Percentiles rank a stretch among this genome's conserved stretches.
Evolutionary conservation across 2,329 filamentous ascomycete genomes (phyloP).

Genomic region (Ophiocordyceps australis): DNA sequence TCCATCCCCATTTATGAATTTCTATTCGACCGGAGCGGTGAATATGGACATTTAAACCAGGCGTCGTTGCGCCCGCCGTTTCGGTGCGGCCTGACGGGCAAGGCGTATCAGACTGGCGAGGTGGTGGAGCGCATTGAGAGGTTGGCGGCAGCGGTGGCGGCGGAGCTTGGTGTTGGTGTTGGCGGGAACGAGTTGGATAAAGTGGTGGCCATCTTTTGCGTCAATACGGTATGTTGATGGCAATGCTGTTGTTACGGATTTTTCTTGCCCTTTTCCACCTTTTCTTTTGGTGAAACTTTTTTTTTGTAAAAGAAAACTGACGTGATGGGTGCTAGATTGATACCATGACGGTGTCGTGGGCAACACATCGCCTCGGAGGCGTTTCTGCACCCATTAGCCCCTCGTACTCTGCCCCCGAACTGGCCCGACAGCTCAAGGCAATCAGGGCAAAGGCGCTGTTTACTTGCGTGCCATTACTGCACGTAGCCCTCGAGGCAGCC

Average conservation of each 20-base stretch:
- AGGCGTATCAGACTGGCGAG: slow-evolving; percentile 40
- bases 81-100: slow-evolving; percentile 53
- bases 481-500: slow-evolving; percentile 43
- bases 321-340: slow-evolving; percentile 40
- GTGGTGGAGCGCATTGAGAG: slow-evolving; percentile 47
- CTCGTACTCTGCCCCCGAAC: slow-evolving; percentile 45
- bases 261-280: too few relatives aligned
- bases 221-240: slow-evolving; percentile 55
- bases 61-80: slow-evolving; percentile 45
- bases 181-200: slow-evolving; percentile 66
- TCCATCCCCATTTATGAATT: slow-evolving; percentile 51
- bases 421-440: slow-evolving; percentile 48
- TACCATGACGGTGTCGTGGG: slow-evolving; percentile 32
- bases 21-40: slow-evolving; percentile 40
- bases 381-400: slow-evolving; percentile 54
- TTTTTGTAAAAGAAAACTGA: too few relatives aligned
- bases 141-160: slow-evolving; percentile 32
- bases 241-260: too few relatives aligned
- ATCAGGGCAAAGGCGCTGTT: slow-evolving; percentile 49
- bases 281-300: too few relatives aligned
- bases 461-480: slow-evolving; percentile 46
- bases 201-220: slow-evolving; percentile 49
- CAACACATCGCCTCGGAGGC: slow-evolving; percentile 49
- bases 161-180: slow-evolving; percentile 51
- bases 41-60: slow-evolving; percentile 43